Evolutionary conservation across 73 alveolate species (phyloP).

Genomic region (Blepharisma japonicum): DNA sequence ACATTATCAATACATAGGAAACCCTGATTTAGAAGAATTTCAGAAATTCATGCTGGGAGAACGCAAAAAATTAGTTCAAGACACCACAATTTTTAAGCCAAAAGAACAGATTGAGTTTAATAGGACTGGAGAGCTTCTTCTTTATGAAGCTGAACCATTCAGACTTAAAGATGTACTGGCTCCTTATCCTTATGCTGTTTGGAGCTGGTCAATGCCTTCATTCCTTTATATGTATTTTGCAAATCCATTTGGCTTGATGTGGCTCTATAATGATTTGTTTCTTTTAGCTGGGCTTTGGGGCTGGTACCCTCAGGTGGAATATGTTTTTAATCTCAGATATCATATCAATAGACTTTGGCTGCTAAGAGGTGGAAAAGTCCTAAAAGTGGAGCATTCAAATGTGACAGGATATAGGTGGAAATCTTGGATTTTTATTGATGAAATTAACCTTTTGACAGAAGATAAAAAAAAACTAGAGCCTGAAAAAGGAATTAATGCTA

Average conservation of each 20-base stretch:
- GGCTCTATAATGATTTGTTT: conserved; percentile 58
- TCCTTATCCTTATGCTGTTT: conserved; percentile 77
- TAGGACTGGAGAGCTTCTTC: conserved; percentile 84
- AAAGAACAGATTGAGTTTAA: conserved; percentile 80
- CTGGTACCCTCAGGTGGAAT: conserved; percentile 76
- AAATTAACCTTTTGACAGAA: conserved; percentile 71
- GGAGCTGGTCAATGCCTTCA: conserved; percentile 68
- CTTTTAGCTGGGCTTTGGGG: conserved; percentile 56
- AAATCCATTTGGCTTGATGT: conserved; percentile 76
- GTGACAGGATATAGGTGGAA: conserved; percentile 68
- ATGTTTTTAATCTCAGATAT: conserved; percentile 70
- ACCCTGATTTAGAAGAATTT: conserved; percentile 17
- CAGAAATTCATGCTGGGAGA: conserved; percentile 17
- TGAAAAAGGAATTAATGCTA: conserved; percentile 67
- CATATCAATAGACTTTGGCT: conserved; percentile 70
- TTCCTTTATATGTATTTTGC: conserved; percentile 70
- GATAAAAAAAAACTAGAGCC: conserved; percentile 64
- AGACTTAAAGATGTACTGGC: conserved; percentile 60
- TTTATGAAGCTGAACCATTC: conserved; percentile 75
- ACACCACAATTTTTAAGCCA: conserved; percentile 81
- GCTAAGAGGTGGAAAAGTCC: conserved; percentile 84
- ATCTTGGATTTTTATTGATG: conserved; percentile 80
- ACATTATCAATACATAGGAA: conserved; percentile 22
- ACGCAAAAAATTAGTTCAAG: conserved; percentile 44
- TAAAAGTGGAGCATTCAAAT: conserved; percentile 62